These are phyloP conservation scores for Delonix regia DNA, from an alignment of 306 rosid species.

Conservation along the genomic window DNA sequence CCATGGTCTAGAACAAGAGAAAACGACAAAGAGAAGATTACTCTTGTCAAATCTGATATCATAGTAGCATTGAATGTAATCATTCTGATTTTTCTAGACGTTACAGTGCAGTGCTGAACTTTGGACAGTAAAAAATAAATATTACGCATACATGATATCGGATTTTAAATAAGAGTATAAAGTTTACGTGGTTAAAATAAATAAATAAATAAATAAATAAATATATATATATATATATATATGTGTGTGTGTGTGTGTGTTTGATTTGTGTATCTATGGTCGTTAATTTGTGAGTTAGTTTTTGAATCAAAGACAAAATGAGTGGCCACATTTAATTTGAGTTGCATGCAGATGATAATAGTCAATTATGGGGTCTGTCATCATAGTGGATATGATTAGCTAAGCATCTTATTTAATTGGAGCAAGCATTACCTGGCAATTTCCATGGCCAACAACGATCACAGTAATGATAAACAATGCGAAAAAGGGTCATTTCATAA, in stretches of 20 bases:
- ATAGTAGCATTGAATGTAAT: not conserved
- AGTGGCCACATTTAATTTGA: not conserved
- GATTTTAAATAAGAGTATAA: not conserved
- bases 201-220: no score
- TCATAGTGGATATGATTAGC: not conserved
- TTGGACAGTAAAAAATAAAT: not conserved
- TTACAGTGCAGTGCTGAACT: not conserved
- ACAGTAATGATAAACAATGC: not conserved
- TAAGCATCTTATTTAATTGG: conserved; percentile 1
- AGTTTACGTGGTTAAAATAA: not conserved
- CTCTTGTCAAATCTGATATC: not conserved
- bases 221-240: no score
- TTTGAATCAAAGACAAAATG: conserved; percentile 1
- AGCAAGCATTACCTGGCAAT: conserved; percentile 3
- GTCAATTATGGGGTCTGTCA: not conserved
- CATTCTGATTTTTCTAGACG: not conserved
- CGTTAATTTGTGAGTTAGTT: not conserved
- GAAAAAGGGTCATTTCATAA: not conserved
- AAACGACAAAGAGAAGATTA: not conserved
- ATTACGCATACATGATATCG: not conserved
- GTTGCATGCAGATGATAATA: not conserved
- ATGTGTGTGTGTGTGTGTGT: no score
- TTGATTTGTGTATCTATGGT: not conserved
- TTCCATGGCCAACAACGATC: not conserved
- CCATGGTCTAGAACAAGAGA: not conserved